Base-by-base conservation (phyloP, 2,329 filamentous ascomycete genomes). In the Davidsoniella eucalypti region DNA sequence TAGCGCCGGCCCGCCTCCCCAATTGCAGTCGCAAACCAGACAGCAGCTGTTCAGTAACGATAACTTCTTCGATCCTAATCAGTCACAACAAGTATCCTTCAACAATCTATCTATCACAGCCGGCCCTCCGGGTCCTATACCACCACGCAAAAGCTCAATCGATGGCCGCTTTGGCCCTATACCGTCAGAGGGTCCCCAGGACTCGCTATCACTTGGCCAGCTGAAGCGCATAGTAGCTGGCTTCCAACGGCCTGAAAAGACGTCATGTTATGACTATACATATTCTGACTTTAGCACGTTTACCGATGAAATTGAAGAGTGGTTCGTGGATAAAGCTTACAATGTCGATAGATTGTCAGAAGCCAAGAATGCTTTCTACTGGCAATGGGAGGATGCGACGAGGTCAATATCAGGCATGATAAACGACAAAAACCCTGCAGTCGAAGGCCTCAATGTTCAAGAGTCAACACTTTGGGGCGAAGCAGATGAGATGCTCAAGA, bases 241-340 rank as follows among this genome's bases (percentile, higher is more conserved):
- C 53, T 78, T 86, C 57, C 82, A 82, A 14, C 77, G 76, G 55
- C 61, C 71, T 47, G 83, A 87, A 56, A 75, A 82, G 46, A 70
- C 74, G 41, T 78, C 79, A 9, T 47, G 51, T 29, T 98, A 98
- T 69, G 87, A 92, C 54, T 98, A 94, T 62, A 76, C 76, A 55
- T 90, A 90, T 66, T 69, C 75, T 23, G 84, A 90, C 63, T 74
- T 75, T 51, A 80, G 81, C 18, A 69, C 78, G 0, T 82, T 94
- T 58, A 78, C 84, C 16, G 86, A 92, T 55, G 92, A 98, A 68
- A 72, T 98, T 44, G 87, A 96, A 61, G 92, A 98, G 67, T 98
- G 92, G 92, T 98, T 98, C 65, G 80, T 82, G 49, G 95, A 96
- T 65, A 83, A 84, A 58, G 80, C 87, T 55, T 84, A 84, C 64